Evolutionary conservation across 345 rosid species (phyloP).

Genomic region (Aegle marmelos): DNA sequence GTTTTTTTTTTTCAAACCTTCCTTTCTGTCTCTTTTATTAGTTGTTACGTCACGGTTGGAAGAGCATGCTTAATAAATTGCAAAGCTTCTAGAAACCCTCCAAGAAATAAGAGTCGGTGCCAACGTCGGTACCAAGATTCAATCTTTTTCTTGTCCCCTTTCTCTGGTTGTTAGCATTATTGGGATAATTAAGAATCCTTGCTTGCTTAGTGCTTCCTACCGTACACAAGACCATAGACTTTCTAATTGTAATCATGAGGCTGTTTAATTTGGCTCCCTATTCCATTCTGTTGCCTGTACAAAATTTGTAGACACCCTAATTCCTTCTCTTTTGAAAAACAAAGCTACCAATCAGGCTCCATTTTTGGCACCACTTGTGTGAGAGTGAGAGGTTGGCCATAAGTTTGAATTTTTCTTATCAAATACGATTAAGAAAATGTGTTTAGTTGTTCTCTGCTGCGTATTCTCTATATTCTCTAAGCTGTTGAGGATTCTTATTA

Average conservation of each 20-base stretch:
- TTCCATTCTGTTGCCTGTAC: not conserved
- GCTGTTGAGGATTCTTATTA: not conserved
- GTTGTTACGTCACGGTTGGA: not conserved
- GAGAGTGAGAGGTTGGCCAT: not conserved
- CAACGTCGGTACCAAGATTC: not conserved
- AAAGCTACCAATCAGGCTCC: not conserved
- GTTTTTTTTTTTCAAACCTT: too few species aligned
- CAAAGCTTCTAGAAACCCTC: not conserved
- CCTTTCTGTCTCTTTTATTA: not conserved
- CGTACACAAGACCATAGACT: not conserved
- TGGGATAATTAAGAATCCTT: too few species aligned
- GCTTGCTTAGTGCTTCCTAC: not conserved
- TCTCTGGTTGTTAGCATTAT: too few species aligned
- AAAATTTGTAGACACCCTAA: not conserved
- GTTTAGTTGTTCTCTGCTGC: too few species aligned
- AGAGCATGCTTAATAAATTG: too few species aligned
- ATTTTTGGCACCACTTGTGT: not conserved
- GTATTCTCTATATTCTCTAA: too few species aligned
- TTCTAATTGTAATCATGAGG: not conserved
- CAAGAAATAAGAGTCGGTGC: not conserved
- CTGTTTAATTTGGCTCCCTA: not conserved
- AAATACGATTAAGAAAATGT: not conserved
- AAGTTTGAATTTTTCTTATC: not conserved
- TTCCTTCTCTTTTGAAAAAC: not conserved
- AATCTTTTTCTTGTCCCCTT: not conserved